These are phyloP conservation scores for Boletus vermiculosoides DNA, from an alignment of 768 basidiomycete species.

Conservation along the genomic window DNA sequence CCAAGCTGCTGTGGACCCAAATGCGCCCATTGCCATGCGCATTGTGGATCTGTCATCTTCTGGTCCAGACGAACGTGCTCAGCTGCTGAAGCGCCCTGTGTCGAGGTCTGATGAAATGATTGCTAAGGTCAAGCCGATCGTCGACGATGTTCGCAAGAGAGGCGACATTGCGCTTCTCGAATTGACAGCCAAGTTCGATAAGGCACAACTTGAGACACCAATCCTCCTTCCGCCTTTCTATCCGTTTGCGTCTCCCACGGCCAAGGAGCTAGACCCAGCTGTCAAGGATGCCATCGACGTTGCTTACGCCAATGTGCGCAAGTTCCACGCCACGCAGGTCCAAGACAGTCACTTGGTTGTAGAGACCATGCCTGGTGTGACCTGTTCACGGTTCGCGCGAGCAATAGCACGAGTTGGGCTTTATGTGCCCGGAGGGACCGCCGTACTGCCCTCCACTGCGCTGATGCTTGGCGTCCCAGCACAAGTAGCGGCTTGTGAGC, in stretches of 20 bases:
- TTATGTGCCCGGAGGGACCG: constrained; percentile 97
- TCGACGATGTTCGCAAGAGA: constrained; percentile 75
- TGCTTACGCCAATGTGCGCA: constrained; percentile 88
- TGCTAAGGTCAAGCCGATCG: constrained; percentile 89
- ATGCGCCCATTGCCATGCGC: constrained; percentile 72
- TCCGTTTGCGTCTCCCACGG: constrained; percentile 41
- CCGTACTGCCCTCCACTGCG: constrained; percentile 92
- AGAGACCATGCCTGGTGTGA: constrained; percentile 97
- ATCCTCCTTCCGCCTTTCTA: constrained; percentile 78
- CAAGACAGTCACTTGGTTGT: constrained; percentile 69
- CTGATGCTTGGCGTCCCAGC: constrained; percentile 98
- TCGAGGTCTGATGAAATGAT: constrained; percentile 66
- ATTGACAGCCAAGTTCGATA: constrained; percentile 92
- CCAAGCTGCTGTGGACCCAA: constrained; percentile 24
- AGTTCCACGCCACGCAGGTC: constrained; percentile 90
- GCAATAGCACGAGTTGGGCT: constrained; percentile 95
- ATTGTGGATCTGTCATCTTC: constrained; percentile 56
- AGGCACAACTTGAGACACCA: constrained; percentile 65
- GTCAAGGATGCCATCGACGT: constrained; percentile 83
- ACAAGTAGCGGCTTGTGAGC: constrained; percentile 91
- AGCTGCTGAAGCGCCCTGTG: constrained; percentile 84
- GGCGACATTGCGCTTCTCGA: constrained; percentile 88
- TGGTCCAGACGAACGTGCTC: constrained; percentile 53
- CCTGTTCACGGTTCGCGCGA: constrained; percentile 91
- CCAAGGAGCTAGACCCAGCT: constrained; percentile 55